phyloP scores from a whole-genome alignment of 2,329 filamentous ascomycete genomes.

The Fusarium falciforme region DNA sequence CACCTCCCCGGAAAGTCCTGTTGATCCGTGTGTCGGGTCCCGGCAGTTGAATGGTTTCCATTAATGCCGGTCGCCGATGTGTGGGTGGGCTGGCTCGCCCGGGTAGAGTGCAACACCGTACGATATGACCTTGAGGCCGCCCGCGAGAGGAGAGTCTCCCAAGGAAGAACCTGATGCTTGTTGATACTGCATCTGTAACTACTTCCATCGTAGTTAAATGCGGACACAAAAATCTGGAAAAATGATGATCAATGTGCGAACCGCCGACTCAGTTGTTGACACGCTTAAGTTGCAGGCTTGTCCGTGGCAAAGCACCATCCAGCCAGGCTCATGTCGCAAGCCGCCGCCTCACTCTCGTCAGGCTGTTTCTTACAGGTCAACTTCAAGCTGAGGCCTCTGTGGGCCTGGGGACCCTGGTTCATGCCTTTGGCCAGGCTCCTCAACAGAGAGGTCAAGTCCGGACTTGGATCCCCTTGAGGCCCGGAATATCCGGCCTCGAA shows the following conservation, averaged over 20 bases:
- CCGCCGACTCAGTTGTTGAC: constrained; percentile 3
- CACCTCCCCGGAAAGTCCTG: constrained; percentile 7
- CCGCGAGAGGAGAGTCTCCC: neutral
- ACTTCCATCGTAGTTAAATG: neutral
- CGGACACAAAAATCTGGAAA: neutral
- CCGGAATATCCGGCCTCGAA: neutral
- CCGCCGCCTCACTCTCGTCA: constrained; percentile 36
- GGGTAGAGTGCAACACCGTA: neutral
- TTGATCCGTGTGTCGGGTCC: constrained; percentile 13
- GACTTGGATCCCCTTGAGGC: neutral
- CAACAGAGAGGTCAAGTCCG: constrained; percentile 11
- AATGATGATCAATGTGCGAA: neutral
- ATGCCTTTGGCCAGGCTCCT: constrained; percentile 8
- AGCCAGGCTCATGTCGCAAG: constrained; percentile 14
- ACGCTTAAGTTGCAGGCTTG: constrained; percentile 6
- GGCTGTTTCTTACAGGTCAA: constrained; percentile 1
- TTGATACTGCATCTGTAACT: neutral
- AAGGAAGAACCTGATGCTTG: neutral
- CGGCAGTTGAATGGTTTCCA: constrained; percentile 14
- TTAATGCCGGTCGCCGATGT: constrained; percentile 8
- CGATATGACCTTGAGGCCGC: neutral
- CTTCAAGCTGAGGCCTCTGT: constrained; percentile 3
- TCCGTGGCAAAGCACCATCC: constrained; percentile 23
- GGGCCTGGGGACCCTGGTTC: neutral
- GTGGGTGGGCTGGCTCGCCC: constrained; percentile 7